phyloP scores from a whole-genome alignment of 148 eudicot genomes.

The Rheum nobile region DNA sequence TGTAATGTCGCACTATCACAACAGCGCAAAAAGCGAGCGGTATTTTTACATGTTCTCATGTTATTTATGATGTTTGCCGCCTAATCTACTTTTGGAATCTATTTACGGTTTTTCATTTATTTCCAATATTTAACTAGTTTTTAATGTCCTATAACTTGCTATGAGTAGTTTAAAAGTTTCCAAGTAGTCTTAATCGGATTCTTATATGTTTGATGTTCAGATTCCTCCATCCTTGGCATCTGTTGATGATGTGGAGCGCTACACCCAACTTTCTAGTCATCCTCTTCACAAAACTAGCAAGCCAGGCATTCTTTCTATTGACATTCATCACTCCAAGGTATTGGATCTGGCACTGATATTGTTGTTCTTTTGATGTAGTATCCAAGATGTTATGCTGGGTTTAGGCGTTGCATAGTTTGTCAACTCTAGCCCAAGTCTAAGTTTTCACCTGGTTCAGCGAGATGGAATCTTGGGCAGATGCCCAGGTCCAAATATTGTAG shows the following conservation, averaged over 20 bases:
- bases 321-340: constrained; percentile 68
- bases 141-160: background rate
- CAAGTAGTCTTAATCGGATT: background rate
- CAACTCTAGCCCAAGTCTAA: no score
- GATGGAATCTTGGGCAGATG: no score
- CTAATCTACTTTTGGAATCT: background rate
- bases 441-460: no score
- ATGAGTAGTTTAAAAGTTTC: background rate
- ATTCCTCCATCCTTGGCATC: constrained; percentile 77
- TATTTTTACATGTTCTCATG: constrained; percentile 13
- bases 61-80: background rate
- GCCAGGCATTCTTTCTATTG: constrained; percentile 81
- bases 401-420: background rate
- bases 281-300: constrained; percentile 91
- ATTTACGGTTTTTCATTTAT: background rate
- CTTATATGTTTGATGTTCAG: constrained; percentile 25
- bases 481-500: no score
- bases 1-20: constrained; percentile 86
- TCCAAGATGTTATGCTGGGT: background rate
- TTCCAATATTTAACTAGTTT: background rate
- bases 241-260: constrained; percentile 60
- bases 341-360: background rate
- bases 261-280: constrained; percentile 66
- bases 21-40: constrained; percentile 83
- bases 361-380: background rate